These are phyloP conservation scores for Cryptococcus deneoformans DNA, from an alignment of 1,284 basidiomycete genomes.

Conservation along the genomic window DNA sequence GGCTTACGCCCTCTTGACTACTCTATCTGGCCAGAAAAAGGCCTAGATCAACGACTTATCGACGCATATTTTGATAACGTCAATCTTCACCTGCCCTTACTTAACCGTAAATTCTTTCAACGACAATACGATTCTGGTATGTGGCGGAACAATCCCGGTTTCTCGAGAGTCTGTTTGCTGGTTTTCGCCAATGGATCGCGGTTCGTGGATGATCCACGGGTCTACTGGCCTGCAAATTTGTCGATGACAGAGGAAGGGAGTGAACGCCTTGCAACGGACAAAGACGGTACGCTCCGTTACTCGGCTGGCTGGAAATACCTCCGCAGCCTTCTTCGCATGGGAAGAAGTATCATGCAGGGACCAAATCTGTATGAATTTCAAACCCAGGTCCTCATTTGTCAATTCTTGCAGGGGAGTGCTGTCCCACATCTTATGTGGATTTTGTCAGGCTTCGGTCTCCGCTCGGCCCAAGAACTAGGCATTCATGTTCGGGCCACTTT, in stretches of 20 bases:
- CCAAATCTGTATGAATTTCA: conserved; percentile 74
- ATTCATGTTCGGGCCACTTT: conserved; percentile 45
- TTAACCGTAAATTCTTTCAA: conserved; percentile 75
- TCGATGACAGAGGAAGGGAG: conserved; percentile 43
- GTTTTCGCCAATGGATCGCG: conserved; percentile 72
- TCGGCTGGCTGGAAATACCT: conserved; percentile 75
- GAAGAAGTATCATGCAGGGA: conserved; percentile 56
- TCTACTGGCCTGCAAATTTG: conserved; percentile 51
- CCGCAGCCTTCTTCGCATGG: conserved; percentile 59
- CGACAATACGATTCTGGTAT: conserved; percentile 58
- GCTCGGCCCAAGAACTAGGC: conserved; percentile 56
- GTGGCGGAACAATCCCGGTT: conserved; percentile 60
- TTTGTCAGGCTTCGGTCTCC: conserved; percentile 65
- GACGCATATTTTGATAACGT: conserved; percentile 65
- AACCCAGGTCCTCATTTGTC: conserved; percentile 52
- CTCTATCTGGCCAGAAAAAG: conserved; percentile 48
- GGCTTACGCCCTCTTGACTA: conserved; percentile 36
- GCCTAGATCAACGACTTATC: conserved; percentile 62
- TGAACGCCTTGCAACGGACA: conserved; percentile 36
- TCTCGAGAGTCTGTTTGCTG: conserved; percentile 66
- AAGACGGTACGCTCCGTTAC: conserved; percentile 46
- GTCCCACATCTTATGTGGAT: conserved; percentile 71
- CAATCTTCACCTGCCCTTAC: conserved; percentile 65
- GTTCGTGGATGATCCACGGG: conserved; percentile 62
- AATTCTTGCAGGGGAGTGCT: conserved; percentile 57